These are phyloP conservation scores for Umbelopsis sp. DNA, from an alignment of 192 early-diverging fungal genomes.

Conservation along the genomic window DNA sequence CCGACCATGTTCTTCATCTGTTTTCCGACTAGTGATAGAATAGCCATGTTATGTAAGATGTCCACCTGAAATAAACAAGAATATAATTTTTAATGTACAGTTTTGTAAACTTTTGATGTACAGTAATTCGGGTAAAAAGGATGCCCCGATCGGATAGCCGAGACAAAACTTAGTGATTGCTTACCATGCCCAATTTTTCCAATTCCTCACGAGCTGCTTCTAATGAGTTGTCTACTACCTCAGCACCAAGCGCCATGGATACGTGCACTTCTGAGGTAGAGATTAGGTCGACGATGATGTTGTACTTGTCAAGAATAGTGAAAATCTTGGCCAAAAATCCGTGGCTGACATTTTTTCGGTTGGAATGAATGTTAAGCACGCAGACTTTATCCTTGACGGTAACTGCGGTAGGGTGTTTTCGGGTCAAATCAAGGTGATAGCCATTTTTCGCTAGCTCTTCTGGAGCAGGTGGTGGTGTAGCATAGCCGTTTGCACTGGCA, in stretches of 20 bases:
- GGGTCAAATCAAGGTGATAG: conserved; percentile 57
- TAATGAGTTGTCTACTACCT: conserved; percentile 51
- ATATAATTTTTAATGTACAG: no score
- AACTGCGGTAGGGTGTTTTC: conserved; percentile 81
- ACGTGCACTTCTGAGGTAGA: conserved; percentile 86
- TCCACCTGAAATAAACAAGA: conserved; percentile 50
- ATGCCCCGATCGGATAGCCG: no score
- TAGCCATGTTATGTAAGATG: conserved; percentile 73
- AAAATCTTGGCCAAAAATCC: conserved; percentile 93
- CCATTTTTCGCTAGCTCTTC: conserved; percentile 61
- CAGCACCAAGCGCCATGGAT: conserved; percentile 66
- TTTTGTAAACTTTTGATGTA: no score
- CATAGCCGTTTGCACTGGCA: conserved; percentile 4
- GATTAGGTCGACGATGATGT: conserved; percentile 85
- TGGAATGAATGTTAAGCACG: conserved; percentile 91
- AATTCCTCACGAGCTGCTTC: conserved; percentile 71
- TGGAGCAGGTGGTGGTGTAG: conserved; percentile 49
- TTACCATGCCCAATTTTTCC: conserved; percentile 70
- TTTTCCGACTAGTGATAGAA: conserved; percentile 86
- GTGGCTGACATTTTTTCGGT: conserved; percentile 85
- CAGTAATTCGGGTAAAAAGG: neutral
- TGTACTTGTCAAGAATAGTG: conserved; percentile 74
- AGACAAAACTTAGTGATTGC: conserved; percentile 39
- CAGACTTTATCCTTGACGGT: conserved; percentile 91
- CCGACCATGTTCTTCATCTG: conserved; percentile 93